Base-by-base conservation (phyloP, 257 asterid species). In the Solanum virginianum region DNA sequence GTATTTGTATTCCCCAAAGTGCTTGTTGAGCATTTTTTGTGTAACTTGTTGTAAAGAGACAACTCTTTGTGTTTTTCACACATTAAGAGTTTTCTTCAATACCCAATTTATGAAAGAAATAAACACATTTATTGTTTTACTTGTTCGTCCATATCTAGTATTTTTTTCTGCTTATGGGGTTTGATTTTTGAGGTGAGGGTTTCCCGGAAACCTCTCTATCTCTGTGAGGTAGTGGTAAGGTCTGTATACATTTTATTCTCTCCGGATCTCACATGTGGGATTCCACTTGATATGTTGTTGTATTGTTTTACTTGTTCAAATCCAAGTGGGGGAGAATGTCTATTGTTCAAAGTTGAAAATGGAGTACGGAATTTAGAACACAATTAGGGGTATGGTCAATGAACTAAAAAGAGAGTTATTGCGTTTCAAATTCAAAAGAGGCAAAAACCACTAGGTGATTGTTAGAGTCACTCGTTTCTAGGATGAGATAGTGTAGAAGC, bases 1-100 rank as follows among this genome's bases (percentile, higher is more conserved):
- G 88, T 86, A 85, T 90, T 39, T 88, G 51, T 85, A 83, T 80
- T 90, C 90, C 83, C 86, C 59, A 81, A 84, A 88, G 87, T 84
- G 85, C 84, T 88, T 47, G 86, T 83, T 41, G 41, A 75, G 62
- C 60, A 15, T 55, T 86, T 84, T 81, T 65, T 68, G 47, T 74
- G 86, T 75, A 84, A 80, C 80, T 82, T 83, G 47, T 77, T 81
- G 82, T 86, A 39, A 68, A 82, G 77, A 87, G 83, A 82, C 45
- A 45, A 80, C 82, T 80, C 85, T 39, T 87, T 68, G 54, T 11
- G 60, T 75, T 49, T 75, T 22, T 22, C 43, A 4, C 81, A 49
- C 60, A 12, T 47, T 47, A 57, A 43, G 81, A 47, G 81, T 75
- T 75, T n/a, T 14, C 59, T 75, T 51, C 82, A 51, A 4, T 77